Evolutionary conservation across 495 filamentous ascomycete species (phyloP).

Genomic region (Daldinia decipiens): DNA sequence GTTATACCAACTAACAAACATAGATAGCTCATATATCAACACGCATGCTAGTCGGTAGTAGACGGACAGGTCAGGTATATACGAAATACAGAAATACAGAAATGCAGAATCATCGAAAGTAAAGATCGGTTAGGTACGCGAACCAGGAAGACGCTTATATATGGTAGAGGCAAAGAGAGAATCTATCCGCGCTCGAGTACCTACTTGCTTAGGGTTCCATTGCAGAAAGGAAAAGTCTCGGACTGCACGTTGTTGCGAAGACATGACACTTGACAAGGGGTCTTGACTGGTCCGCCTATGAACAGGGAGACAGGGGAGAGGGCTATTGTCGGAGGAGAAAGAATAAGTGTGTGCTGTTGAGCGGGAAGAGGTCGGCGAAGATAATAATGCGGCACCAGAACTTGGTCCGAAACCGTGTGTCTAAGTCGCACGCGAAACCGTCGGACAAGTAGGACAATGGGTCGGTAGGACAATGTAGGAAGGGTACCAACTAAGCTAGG

Average conservation of each 20-base stretch:
- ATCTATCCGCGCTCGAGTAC: slow-evolving; percentile 21
- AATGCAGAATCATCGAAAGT: not conserved
- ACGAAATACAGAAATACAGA: slow-evolving; percentile 1
- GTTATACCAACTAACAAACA: slow-evolving; percentile 4
- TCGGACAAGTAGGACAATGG: slow-evolving; percentile 4
- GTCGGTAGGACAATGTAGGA: slow-evolving; percentile 23
- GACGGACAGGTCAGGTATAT: not conserved
- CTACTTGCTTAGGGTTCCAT: slow-evolving; percentile 33
- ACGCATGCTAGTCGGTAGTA: not conserved
- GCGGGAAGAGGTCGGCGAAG: slow-evolving; percentile 28
- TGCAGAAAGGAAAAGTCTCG: slow-evolving; percentile 34
- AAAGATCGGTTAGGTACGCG: slow-evolving; percentile 17
- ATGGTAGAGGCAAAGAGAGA: slow-evolving; percentile 8
- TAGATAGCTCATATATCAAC: not conserved
- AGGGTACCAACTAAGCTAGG: slow-evolving; percentile 15
- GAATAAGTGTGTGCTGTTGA: slow-evolving; percentile 4
- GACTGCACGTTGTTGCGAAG: slow-evolving; percentile 38
- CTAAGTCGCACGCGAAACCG: slow-evolving; percentile 35
- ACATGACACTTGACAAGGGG: slow-evolving; percentile 39
- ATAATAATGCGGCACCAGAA: slow-evolving; percentile 37
- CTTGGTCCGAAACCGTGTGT: slow-evolving; percentile 32
- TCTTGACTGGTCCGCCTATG: slow-evolving; percentile 34
- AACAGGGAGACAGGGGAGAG: slow-evolving; percentile 31
- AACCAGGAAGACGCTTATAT: slow-evolving; percentile 16
- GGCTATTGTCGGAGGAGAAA: slow-evolving; percentile 39